A percentile compares a stretch with the other conserved stretches of the same genome.
phyloP scores from a whole-genome alignment of 2,329 filamentous ascomycete species.

The Akanthomyces muscarius region DNA sequence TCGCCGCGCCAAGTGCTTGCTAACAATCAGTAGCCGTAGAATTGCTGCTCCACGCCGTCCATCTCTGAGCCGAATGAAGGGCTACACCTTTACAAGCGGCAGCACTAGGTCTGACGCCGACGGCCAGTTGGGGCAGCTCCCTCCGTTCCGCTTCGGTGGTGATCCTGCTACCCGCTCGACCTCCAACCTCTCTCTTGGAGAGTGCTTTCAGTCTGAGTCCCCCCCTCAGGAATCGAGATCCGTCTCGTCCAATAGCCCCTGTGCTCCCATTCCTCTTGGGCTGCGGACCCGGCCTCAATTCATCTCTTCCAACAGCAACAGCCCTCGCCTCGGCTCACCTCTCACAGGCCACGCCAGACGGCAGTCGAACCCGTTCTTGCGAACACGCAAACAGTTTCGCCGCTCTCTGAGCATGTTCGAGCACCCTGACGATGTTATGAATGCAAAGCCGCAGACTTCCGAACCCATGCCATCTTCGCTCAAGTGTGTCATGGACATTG shows the following conservation, averaged over 20 bases:
- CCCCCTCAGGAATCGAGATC: slow-evolving; percentile 67
- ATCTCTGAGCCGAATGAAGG: slow-evolving; percentile 70
- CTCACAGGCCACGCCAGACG: slow-evolving; percentile 68
- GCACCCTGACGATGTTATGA: slow-evolving; percentile 81
- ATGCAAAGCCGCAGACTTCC: slow-evolving; percentile 62
- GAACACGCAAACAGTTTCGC: slow-evolving; percentile 83
- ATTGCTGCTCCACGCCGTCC: slow-evolving; percentile 69
- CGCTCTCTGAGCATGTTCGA: slow-evolving; percentile 98
- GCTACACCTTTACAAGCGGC: slow-evolving; percentile 64
- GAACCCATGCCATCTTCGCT: slow-evolving; percentile 44
- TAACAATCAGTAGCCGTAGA: slow-evolving; percentile 50
- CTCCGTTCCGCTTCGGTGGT: slow-evolving; percentile 70
- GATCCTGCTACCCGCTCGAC: slow-evolving; percentile 28
- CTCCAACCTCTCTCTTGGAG: slow-evolving; percentile 60
- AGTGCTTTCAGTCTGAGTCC: slow-evolving; percentile 73
- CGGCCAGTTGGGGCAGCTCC: slow-evolving; percentile 60
- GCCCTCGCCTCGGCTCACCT: slow-evolving; percentile 70
- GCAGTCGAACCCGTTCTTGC: slow-evolving; percentile 64
- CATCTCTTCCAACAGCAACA: slow-evolving; percentile 49
- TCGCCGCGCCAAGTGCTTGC: slow-evolving; percentile 21
- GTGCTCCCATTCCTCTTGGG: slow-evolving; percentile 50
- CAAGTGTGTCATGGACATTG: slow-evolving; percentile 77
- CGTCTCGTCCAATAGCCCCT: slow-evolving; percentile 57
- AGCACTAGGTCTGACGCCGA: slow-evolving; percentile 59
- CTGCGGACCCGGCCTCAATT: slow-evolving; percentile 65